Conservation (phyloP, 1,284 basidiomycete species). For the Athelia sp. region DNA sequence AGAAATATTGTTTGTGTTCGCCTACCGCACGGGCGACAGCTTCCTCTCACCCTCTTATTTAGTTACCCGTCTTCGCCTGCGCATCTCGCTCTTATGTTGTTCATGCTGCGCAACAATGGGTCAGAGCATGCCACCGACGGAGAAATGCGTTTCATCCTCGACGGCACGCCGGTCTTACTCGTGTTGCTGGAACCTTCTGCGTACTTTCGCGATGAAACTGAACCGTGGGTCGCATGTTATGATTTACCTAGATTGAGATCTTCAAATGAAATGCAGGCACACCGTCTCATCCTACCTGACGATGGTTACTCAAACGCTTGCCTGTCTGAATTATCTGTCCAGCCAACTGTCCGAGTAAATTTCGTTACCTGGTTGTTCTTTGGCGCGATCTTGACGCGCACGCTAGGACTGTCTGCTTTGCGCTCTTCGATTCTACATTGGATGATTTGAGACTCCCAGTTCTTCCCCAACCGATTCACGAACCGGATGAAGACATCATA, state of each 20-base stretch:
- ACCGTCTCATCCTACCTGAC: constrained; percentile 46
- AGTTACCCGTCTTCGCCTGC: constrained; percentile 65
- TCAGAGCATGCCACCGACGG: constrained; percentile 15
- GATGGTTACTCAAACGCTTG: constrained; percentile 37
- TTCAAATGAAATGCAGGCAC: constrained; percentile 8
- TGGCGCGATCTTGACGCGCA: not conserved
- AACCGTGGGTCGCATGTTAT: not conserved
- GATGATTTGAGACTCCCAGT: constrained; percentile 52
- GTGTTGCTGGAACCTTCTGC: constrained; percentile 61
- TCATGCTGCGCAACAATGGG: constrained; percentile 38
- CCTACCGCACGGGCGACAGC: constrained; percentile 7
- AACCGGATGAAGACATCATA: constrained; percentile 15
- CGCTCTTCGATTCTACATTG: constrained; percentile 62
- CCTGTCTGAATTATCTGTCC: constrained; percentile 28
- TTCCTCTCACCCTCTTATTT: not conserved
- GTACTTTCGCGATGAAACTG: constrained; percentile 13
- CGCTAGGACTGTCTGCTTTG: constrained; percentile 26
- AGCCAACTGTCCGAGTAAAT: constrained; percentile 8
- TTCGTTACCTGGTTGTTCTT: not conserved
- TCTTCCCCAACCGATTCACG: constrained; percentile 17
- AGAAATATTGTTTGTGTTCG: constrained; percentile 47
- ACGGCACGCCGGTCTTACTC: constrained; percentile 44
- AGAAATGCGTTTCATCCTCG: constrained; percentile 34
- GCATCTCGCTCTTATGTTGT: constrained; percentile 53
- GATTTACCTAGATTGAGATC: not conserved